A percentile compares a stretch with the other conserved stretches of the same genome.
Evolutionary conservation across 176 grass and related monocot species (phyloP).

Genomic region (Phoenix dactylifera): DNA sequence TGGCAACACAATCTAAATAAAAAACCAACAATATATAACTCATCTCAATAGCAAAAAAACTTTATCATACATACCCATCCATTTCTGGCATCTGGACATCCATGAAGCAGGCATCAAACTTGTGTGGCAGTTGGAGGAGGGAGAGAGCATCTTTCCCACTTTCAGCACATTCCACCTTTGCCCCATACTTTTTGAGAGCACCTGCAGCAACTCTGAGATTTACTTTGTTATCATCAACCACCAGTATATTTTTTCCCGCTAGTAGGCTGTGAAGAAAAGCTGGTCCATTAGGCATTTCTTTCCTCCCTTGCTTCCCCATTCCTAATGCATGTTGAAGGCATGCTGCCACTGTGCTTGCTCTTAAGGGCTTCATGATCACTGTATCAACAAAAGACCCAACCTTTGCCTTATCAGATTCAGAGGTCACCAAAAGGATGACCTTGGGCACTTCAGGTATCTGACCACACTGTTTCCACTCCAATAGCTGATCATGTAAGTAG

Average conservation of each 20-base stretch:
- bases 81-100: slow-evolving; percentile 99
- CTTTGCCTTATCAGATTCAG: slow-evolving; percentile 54
- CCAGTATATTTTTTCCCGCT: slow-evolving; percentile 82
- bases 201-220: slow-evolving; percentile 83
- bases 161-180: slow-evolving; percentile 75
- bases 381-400: slow-evolving; percentile 38
- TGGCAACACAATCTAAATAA: too few species aligned
- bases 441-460: slow-evolving; percentile 36
- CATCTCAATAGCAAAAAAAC: background rate
- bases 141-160: slow-evolving; percentile 68
- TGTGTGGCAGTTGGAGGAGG: slow-evolving; percentile 58
- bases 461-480: slow-evolving; percentile 26
- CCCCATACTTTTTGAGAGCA: slow-evolving; percentile 74
- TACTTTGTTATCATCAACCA: slow-evolving; percentile 95
- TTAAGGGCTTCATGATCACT: slow-evolving; percentile 79
- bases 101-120: slow-evolving; percentile 91
- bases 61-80: slow-evolving; percentile 70
- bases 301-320: slow-evolving; percentile 32
- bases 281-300: slow-evolving; percentile 43
- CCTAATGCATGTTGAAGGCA: slow-evolving; percentile 70
- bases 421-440: slow-evolving; percentile 58
- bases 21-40: too few species aligned
- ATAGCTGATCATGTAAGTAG: slow-evolving; percentile 39
- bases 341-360: slow-evolving; percentile 78
- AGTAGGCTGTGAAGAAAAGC: slow-evolving; percentile 47